phyloP scores from a whole-genome alignment of 176 grass and related monocot genomes.

The Oryza meyeriana region DNA sequence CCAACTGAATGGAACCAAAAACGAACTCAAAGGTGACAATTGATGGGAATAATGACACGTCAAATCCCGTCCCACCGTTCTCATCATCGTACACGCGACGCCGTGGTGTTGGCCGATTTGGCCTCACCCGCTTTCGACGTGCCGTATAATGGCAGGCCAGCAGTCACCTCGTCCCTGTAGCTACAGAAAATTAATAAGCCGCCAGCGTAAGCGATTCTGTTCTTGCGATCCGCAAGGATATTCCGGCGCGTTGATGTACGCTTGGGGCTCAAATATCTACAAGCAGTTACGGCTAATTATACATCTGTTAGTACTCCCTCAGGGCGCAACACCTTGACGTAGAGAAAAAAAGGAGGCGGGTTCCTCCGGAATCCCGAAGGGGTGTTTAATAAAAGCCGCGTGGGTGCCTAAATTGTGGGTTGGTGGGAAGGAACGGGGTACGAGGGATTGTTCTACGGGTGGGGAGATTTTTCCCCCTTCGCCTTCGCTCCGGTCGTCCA shows the following conservation, averaged over 20 bases:
- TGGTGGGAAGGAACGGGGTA: too few relatives aligned
- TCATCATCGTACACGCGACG: constrained; percentile 25
- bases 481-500: too few relatives aligned
- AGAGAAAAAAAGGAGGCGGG: too few relatives aligned
- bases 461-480: too few relatives aligned
- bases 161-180: neutral
- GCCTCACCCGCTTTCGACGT: constrained; percentile 24
- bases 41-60: constrained; percentile 36
- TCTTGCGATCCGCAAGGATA: neutral
- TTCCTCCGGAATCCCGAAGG: too few relatives aligned
- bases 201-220: neutral
- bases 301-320: too few relatives aligned
- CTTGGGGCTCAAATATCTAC: neutral
- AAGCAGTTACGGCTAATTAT: neutral
- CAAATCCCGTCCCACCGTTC: neutral
- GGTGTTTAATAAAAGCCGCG: too few relatives aligned
- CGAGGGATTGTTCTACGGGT: too few relatives aligned
- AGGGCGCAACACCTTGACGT: too few relatives aligned
- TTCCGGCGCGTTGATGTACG: too few relatives aligned
- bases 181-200: neutral
- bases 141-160: constrained; percentile 1
- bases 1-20: constrained; percentile 43
- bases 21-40: constrained; percentile 26
- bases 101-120: neutral
- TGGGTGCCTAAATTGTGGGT: too few relatives aligned